Evolutionary conservation across 169 alveolate genomes (phyloP).

Genomic region (Toxoplasma gondii): DNA sequence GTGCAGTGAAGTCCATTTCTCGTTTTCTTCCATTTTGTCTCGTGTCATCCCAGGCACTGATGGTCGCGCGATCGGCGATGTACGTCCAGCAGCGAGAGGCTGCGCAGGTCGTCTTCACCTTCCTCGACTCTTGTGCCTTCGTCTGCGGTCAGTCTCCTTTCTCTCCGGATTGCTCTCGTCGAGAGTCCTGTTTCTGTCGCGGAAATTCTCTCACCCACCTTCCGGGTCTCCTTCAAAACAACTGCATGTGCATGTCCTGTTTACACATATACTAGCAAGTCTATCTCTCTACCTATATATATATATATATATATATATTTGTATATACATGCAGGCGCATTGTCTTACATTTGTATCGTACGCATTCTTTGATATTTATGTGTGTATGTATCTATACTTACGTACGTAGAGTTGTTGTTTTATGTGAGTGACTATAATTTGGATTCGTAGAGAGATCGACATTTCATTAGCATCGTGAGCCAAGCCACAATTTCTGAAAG

Average conservation of each 20-base stretch:
- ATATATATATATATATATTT: too few species aligned
- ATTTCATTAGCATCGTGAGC: too few species aligned
- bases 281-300: too few species aligned
- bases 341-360: too few species aligned
- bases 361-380: too few species aligned
- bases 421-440: neutral
- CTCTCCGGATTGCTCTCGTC: neutral
- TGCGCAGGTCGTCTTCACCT: conserved; percentile 13
- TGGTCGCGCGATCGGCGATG: neutral
- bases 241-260: neutral
- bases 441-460: too few species aligned
- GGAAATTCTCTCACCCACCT: neutral
- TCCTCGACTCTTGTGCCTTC: conserved; percentile 20
- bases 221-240: neutral
- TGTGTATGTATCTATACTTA: neutral
- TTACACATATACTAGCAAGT: neutral
- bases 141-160: neutral
- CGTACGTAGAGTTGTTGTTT: neutral
- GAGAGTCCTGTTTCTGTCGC: neutral
- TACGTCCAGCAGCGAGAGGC: conserved; percentile 34
- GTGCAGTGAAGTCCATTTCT: too few species aligned
- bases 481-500: too few species aligned
- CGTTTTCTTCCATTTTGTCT: neutral
- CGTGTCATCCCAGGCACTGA: neutral
- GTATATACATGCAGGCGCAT: too few species aligned